Base-by-base conservation (phyloP, 2,329 filamentous ascomycete species). In the Proliferodiscus dingleyae region DNA sequence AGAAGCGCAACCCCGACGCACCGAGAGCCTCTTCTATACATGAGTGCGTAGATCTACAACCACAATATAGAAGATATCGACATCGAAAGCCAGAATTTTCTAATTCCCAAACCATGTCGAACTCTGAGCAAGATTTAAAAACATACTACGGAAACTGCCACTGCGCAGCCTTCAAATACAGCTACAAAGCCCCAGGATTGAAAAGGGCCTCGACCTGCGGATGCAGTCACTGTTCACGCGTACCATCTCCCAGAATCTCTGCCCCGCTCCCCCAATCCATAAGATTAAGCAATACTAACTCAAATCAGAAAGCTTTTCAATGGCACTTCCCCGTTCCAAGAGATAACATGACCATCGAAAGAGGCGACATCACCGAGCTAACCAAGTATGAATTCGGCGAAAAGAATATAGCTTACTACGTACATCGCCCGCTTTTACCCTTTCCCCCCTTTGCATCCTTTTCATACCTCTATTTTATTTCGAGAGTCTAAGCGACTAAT, bases 161-260 rank as follows among this genome's bases (percentile, higher is more conserved):
- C 59, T 80, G 76, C 61, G 70, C 66, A 3, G 66, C 68, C 39
- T 77, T 74, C 53, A 64, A 77, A 53, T 80, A 72, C 57, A 73
- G 75, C 57, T 57, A 68, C 45, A 61, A 66, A 3, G 42, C 80
- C 11, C 75, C 79, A 24, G 77, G 83, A 58, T 71, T 85, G 48
- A 77, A 75, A 56, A 63, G 71, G 5, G 71, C 71, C 7, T 57
- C 64, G 4, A 71, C 76, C 55, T 84, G 83, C 66, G 80, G 81
- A 64, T 87, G 85, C 66, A 84, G 79, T 66, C 76, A 83, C 50
- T 83, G 83, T 62, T 53, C 37, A 3, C 26, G 42, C 10, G 51
- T 54, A 44, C n/a, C n/a, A n/a, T n/a, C n/a, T n/a, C n/a, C n/a
- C n/a, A n/a, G n/a, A n/a, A n/a, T n/a, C n/a, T n/a, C n/a, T 2